Conservation (phyloP, 2,329 filamentous ascomycete species). For the Fusarium drepaniforme region DNA sequence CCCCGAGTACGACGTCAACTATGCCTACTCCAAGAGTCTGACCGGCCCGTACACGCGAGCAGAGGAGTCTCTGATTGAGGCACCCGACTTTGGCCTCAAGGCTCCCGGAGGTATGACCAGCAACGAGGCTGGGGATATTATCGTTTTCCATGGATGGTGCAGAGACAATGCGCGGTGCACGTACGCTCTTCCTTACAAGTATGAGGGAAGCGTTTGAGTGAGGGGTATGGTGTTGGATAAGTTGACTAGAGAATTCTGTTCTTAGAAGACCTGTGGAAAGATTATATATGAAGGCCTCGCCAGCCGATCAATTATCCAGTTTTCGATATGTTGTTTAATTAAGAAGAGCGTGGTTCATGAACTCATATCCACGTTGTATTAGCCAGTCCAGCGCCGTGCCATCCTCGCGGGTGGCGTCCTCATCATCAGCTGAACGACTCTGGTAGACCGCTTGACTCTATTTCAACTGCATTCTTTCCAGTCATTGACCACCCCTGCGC, state of each 20-base stretch:
- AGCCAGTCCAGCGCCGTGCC: background rate
- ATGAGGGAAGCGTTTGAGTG: background rate
- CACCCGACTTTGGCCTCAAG: conserved; percentile 12
- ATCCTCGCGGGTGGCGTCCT: background rate
- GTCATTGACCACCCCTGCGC: background rate
- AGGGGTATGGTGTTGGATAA: background rate
- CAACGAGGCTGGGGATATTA: conserved; percentile 5
- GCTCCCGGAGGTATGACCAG: conserved; percentile 25
- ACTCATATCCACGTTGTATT: background rate
- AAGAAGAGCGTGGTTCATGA: background rate
- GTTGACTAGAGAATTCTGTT: background rate
- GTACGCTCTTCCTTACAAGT: background rate
- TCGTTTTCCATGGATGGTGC: conserved; percentile 26
- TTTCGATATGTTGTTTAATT: background rate
- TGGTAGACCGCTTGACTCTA: background rate
- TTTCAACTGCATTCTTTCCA: background rate
- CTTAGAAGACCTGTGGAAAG: background rate
- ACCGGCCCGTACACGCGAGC: conserved; percentile 13
- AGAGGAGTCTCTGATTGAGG: conserved; percentile 9
- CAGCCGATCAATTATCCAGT: background rate
- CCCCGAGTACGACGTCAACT: conserved; percentile 21
- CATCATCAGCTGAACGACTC: background rate
- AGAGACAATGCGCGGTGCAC: conserved; percentile 6
- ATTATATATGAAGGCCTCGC: background rate
- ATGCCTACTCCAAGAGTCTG: conserved; percentile 8